Evolutionary conservation across 176 grass and related monocot genomes (phyloP).

Genomic region (Metroxylon sagu): DNA sequence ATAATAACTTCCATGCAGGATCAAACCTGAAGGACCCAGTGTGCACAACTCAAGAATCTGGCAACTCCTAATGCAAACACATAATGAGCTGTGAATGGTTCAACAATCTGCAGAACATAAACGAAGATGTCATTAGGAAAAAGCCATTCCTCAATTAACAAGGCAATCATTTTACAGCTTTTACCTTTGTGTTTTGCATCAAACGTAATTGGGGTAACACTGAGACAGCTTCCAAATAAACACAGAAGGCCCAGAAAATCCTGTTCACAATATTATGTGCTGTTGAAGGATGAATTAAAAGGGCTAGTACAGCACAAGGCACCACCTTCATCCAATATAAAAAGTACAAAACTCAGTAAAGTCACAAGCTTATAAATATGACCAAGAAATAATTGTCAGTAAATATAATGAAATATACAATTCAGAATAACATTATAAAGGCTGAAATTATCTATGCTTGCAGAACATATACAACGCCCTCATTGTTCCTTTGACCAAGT

Average conservation of each 20-base stretch:
- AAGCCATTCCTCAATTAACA: not conserved
- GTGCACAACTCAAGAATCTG: slow-evolving; percentile 21
- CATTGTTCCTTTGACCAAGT: too few species aligned
- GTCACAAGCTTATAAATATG: too few species aligned
- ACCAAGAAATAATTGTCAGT: too few species aligned
- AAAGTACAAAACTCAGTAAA: not conserved
- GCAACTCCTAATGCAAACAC: slow-evolving; percentile 22
- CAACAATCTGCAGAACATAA: slow-evolving; percentile 16
- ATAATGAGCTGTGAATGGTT: slow-evolving; percentile 23
- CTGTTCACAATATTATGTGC: slow-evolving; percentile 15
- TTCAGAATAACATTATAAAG: too few species aligned
- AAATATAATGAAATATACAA: too few species aligned
- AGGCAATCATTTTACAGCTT: not conserved
- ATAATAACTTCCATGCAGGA: not conserved
- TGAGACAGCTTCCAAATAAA: slow-evolving; percentile 24
- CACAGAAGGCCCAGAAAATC: slow-evolving; percentile 21
- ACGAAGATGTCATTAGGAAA: not conserved
- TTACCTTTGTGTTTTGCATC: slow-evolving; percentile 26
- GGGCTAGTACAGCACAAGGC: slow-evolving; percentile 15
- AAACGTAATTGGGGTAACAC: slow-evolving; percentile 18
- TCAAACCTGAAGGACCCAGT: slow-evolving; percentile 20
- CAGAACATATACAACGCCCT: too few species aligned
- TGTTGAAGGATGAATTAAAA: slow-evolving; percentile 14
- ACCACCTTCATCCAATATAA: not conserved
- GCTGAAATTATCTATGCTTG: too few species aligned